phyloP scores from a whole-genome alignment of 805 yeast genomes.

The Cyberlindnera mrakii region DNA sequence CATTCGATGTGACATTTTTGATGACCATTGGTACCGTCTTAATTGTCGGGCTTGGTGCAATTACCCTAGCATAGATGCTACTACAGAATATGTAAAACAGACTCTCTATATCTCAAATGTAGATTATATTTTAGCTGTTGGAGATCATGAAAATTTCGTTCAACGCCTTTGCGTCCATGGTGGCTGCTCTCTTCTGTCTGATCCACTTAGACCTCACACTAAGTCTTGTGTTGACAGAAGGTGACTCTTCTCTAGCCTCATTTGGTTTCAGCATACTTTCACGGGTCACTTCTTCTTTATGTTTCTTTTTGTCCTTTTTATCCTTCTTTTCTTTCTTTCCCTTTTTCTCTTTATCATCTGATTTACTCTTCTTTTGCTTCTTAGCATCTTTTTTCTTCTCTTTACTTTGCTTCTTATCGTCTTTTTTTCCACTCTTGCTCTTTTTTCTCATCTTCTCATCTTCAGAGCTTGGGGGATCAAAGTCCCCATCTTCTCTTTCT shows the following conservation, averaged over 20 bases:
- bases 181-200: constrained; percentile 85
- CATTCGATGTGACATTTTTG: constrained; percentile 10
- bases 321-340: constrained; percentile 26
- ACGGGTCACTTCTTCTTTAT: constrained; percentile 29
- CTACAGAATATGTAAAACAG: background rate
- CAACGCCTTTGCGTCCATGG: constrained; percentile 80
- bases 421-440: constrained; percentile 23
- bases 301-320: constrained; percentile 23
- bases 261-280: constrained; percentile 38
- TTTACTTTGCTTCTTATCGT: constrained; percentile 24
- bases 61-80: constrained; percentile 21
- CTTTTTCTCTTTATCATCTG: constrained; percentile 23
- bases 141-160: constrained; percentile 91
- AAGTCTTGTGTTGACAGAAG: constrained; percentile 45
- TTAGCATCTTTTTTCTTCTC: constrained; percentile 22
- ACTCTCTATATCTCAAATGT: background rate
- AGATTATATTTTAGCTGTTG: constrained; percentile 22
- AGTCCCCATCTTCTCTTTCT: constrained; percentile 25
- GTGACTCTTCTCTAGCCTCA: constrained; percentile 23
- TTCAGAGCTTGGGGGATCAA: constrained; percentile 13
- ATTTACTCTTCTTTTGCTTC: constrained; percentile 22
- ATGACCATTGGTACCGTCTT: constrained; percentile 30
- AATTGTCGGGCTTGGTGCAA: constrained; percentile 38
- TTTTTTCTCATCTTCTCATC: constrained; percentile 19
- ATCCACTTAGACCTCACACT: constrained; percentile 85